Base-by-base conservation (phyloP, 768 basidiomycete genomes). In the Paxillus ammoniavirescens region DNA sequence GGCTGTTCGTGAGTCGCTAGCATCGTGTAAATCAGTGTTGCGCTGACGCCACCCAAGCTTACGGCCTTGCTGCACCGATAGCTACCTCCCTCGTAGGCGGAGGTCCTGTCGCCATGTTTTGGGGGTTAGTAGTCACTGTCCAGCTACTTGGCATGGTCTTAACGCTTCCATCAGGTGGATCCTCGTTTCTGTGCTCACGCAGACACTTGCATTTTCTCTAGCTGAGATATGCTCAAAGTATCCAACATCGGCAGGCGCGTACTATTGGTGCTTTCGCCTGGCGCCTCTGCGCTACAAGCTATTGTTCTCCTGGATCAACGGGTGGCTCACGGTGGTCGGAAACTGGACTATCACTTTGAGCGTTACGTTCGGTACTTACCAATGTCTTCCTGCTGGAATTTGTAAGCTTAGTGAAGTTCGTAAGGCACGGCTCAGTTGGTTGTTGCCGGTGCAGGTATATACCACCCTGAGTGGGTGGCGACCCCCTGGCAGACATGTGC, bases 261-360 rank as follows among this genome's bases (percentile, higher is more conserved):
- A 83, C 57, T 84, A 87, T 58, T 87, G 85, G 85, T 79, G 81
- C 42, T 86, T 81, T 58, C 77, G 80, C 44, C 72, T 87, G 8
- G 78, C 82, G 0, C 75, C 82, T 3, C 79, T 82, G 0, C 73
- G 70, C 46, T 76, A 74, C 52, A 73, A 79, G 49, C 67, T 84
- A 7, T 59, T 84, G 8, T 66, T 79, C 2, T 82, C 81, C 14
- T 87, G 85, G 81, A 80, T 87, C 44, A 82, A 82, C 52, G 85
- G 86, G 6, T 88, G 86, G 86, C 68, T 87, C 15, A 83, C 81
- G 2, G 72, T 85, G 60, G 83, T 84, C 28, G 86, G 86, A 23
- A 82, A 85, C 13, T 87, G 85, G 84, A 87, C 81, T 0, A 75
- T 82, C 52, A 79, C 82, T n/a, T 61, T 86, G 36, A 84, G 83